Evolutionary conservation across 1,139 yeast species (phyloP).

Genomic region (Suhomyces bolitotheri): DNA sequence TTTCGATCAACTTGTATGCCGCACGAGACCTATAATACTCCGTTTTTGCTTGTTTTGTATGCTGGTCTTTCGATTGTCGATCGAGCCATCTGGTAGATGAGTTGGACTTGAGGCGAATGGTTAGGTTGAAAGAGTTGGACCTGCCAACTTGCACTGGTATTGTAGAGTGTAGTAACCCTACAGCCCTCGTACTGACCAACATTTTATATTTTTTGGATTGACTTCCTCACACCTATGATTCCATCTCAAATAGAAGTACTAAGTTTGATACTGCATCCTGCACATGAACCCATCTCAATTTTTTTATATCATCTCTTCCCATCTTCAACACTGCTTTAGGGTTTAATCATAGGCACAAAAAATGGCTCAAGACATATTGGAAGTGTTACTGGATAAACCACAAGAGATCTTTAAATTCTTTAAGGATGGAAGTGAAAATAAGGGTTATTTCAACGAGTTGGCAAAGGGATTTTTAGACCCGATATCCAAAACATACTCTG

Average conservation of each 20-base stretch:
- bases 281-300: constrained; percentile 6
- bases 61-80: constrained; percentile 66
- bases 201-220: neutral
- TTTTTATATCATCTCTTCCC: constrained; percentile 13
- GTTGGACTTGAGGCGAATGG: constrained; percentile 24
- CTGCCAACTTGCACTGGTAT: too few species aligned
- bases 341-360: neutral
- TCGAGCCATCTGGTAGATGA: constrained; percentile 74
- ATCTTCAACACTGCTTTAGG: neutral
- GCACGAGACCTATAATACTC: constrained; percentile 79
- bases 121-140: neutral
- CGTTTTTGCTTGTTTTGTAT: constrained; percentile 63
- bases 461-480: constrained; percentile 67
- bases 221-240: neutral
- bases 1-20: constrained; percentile 77
- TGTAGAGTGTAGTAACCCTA: too few species aligned
- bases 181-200: too few species aligned
- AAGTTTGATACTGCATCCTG: constrained; percentile 5
- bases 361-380: constrained; percentile 24
- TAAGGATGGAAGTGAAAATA: constrained; percentile 14
- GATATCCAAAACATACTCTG: constrained; percentile 60
- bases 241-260: neutral
- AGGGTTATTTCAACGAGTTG: constrained; percentile 31
- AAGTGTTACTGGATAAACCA: constrained; percentile 24
- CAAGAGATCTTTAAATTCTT: constrained; percentile 29